Evolutionary conservation across 2,329 filamentous ascomycete genomes (phyloP), one percentile per base, ranked within the genome.

Genomic region (Trichoderma sp.): DNA sequence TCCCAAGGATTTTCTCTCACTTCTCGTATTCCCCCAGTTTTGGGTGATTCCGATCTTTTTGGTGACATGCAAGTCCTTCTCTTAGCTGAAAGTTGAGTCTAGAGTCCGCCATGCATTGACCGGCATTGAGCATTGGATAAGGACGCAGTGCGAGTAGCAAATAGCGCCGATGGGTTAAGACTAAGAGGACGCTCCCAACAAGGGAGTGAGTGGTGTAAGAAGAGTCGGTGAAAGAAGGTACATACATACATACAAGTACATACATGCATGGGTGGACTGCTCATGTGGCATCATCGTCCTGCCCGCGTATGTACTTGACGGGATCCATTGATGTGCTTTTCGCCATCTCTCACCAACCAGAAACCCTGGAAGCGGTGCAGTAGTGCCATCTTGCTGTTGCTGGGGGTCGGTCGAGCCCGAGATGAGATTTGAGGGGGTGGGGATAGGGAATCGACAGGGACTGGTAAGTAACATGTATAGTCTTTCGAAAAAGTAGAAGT

Each of bases 321-420:
- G 11, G 32, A 57, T 24, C 47, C 47, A 43, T 7, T 58, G 34
- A 39, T 28, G 51, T 28, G 18, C n/a, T 26, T 43, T 58, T 28
- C 53, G 28, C 24, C 32, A 21, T 43, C 53, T 30, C 34, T 39
- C 64, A 15, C 64, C 32, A 67, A 67, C 64, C 28, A 53, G 4
- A n/a, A 30, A 21, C 43, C 9, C 30, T 21, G 26, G 32, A 14
- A 14, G 32, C 30, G n/a, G 57, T 21, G n/a, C 18, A 67, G 11
- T 43, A 56, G 51, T 58, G 51, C 32, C 57, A 67, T 67, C 51
- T 67, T 24, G n/a, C 58, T 67, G 32, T 67, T 53, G 34, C 53
- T 43, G 39, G 63, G 63, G 26, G 43, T 43, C 43, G 26, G 43
- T 43, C 43, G 30, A 34, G 43, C 9, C 30, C 43, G 28, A 51